These are phyloP conservation scores for Chaetomium sp. DNA, from an alignment of 2,329 filamentous ascomycete species.

Conservation along the genomic window DNA sequence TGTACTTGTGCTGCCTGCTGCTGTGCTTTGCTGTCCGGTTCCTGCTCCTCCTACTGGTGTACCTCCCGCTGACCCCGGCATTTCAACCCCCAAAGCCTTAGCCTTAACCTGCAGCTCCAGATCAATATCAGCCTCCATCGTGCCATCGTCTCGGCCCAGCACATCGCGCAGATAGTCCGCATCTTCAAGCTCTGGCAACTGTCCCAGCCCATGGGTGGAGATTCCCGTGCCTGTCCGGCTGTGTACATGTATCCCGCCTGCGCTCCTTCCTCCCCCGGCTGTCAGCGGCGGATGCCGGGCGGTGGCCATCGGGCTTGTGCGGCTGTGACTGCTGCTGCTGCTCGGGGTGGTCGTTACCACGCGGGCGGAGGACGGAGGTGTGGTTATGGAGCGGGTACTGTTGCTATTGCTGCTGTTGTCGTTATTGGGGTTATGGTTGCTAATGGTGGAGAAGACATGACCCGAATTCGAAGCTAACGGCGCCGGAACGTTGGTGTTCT, in stretches of 20 bases:
- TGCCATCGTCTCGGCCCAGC: conserved; percentile 29
- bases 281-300: conserved; percentile 16
- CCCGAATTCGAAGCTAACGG: conserved; percentile 1
- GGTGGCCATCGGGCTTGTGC: too few relatives aligned
- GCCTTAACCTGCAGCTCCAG: conserved; percentile 31
- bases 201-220: conserved; percentile 7
- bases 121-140: conserved; percentile 36
- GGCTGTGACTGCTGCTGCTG: too few relatives aligned
- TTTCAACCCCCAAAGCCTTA: conserved; percentile 30
- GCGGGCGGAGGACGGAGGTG: too few relatives aligned
- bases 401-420: too few relatives aligned
- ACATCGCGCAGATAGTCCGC: conserved; percentile 36
- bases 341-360: too few relatives aligned
- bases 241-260: too few relatives aligned
- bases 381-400: too few relatives aligned
- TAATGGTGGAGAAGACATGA: conserved; percentile 7
- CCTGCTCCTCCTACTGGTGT: conserved; percentile 27
- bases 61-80: conserved; percentile 24
- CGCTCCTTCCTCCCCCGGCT: neutral
- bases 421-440: neutral
- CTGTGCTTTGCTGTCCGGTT: too few relatives aligned
- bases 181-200: conserved; percentile 34
- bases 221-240: too few relatives aligned
- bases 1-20: too few relatives aligned
- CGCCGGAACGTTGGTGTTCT: neutral